Evolutionary conservation across 176 grass and related monocot species (phyloP).

Genomic region (Cenchrus americanus): DNA sequence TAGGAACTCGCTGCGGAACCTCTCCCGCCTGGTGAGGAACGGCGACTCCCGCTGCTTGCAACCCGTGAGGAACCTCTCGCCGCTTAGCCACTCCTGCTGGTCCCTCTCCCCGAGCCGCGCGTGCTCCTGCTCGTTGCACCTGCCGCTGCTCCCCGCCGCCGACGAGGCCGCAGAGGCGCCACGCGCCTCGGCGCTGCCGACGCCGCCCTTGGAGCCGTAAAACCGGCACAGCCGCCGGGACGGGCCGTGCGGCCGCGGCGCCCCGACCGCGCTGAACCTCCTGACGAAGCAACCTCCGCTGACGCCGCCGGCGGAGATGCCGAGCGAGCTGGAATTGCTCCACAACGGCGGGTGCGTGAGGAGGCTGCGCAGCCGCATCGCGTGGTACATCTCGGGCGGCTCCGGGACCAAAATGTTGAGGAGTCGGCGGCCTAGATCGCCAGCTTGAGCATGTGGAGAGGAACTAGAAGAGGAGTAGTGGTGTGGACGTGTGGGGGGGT

Average conservation of each 20-base stretch:
- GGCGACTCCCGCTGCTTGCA: conserved; percentile 70
- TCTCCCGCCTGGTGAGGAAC: conserved; percentile 77
- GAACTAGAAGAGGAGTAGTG: background rate
- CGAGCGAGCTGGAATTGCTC: conserved; percentile 44
- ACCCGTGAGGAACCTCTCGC: conserved; percentile 72
- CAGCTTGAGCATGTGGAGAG: background rate
- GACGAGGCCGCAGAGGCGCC: conserved; percentile 31
- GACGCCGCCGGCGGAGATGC: conserved; percentile 43
- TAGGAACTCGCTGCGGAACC: conserved; percentile 85
- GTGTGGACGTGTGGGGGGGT: background rate
- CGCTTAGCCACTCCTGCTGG: conserved; percentile 89
- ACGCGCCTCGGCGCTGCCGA: conserved; percentile 60
- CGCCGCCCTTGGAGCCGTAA: conserved; percentile 86
- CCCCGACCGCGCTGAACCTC: conserved; percentile 45
- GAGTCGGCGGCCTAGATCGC: conserved; percentile 22
- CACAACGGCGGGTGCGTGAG: conserved; percentile 43
- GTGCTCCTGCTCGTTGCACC: conserved; percentile 67
- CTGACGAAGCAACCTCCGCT: conserved; percentile 36
- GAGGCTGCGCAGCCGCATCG: conserved; percentile 55
- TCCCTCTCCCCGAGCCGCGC: conserved; percentile 89
- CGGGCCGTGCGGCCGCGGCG: conserved; percentile 36
- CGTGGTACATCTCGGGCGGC: conserved; percentile 57
- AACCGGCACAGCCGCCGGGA: conserved; percentile 52
- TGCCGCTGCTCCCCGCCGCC: conserved; percentile 41
- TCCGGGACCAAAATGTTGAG: conserved; percentile 32